phyloP scores from a whole-genome alignment of 2,329 filamentous ascomycete species.

The Hypoxylon sp. region DNA sequence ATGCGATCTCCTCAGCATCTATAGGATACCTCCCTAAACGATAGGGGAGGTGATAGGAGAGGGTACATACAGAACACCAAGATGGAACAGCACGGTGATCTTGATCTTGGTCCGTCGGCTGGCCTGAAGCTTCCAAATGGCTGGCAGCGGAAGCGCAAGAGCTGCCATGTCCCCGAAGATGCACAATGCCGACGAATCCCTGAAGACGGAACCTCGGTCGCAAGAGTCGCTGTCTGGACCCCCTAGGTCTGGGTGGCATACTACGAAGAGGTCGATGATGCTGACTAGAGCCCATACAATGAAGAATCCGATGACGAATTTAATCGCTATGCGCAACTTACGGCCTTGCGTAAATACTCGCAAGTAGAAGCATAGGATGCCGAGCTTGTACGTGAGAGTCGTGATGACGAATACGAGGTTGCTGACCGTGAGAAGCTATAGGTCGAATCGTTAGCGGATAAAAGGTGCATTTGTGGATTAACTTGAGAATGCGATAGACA shows the following conservation, averaged over 20 bases:
- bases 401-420: conserved; percentile 4
- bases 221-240: background rate
- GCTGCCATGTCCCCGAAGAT: conserved; percentile 11
- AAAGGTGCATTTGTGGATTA: background rate
- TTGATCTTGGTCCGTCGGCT: conserved; percentile 5
- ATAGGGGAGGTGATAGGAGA: no score
- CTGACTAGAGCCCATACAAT: conserved; percentile 3
- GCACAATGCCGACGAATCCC: conserved; percentile 3
- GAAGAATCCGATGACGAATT: conserved; percentile 5
- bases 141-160: conserved; percentile 10
- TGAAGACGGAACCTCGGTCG: background rate
- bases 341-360: background rate
- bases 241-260: background rate
- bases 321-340: background rate
- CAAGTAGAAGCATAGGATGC: conserved; percentile 20
- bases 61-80: conserved; percentile 11
- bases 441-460: background rate
- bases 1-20: background rate
- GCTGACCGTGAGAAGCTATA: conserved; percentile 8
- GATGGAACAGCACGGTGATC: conserved; percentile 2
- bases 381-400: conserved; percentile 1
- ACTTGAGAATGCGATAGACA: background rate
- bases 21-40: no score
- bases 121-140: conserved; percentile 1
- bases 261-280: background rate